Percentiles rank a stretch among this genome's conserved stretches.
Conservation (phyloP, 2,329 filamentous ascomycete species). For the Passalora sequoiae region DNA sequence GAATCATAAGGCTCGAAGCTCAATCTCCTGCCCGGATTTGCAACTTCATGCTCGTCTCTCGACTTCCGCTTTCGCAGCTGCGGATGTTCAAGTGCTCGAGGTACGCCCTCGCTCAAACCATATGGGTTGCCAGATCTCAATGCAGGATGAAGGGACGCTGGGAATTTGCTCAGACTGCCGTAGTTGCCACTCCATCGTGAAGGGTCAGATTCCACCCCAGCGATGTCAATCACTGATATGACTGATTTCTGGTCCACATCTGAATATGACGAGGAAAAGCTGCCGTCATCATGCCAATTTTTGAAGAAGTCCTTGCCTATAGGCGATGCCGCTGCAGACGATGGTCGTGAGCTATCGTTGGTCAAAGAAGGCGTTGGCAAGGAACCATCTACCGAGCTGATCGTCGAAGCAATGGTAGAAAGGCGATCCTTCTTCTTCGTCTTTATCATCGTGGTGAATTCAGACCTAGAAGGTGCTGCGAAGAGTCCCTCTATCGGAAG, state of each 20-base stretch:
- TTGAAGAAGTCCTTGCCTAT: not conserved
- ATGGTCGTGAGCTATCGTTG: not conserved
- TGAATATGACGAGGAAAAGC: not conserved
- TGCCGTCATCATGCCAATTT: not conserved
- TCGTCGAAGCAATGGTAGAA: not conserved
- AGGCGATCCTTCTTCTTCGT: not conserved
- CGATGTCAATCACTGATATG: not conserved
- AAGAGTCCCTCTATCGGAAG: constrained; percentile 28
- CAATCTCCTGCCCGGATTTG: not conserved
- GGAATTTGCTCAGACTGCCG: too few species aligned
- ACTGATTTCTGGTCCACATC: not conserved
- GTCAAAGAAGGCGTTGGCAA: not conserved
- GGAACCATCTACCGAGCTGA: not conserved
- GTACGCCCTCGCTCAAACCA: not conserved
- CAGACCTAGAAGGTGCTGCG: constrained; percentile 8
- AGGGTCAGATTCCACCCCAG: not conserved
- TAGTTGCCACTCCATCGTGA: not conserved
- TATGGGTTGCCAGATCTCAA: not conserved
- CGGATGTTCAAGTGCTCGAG: not conserved
- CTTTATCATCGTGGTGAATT: not conserved
- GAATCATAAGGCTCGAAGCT: constrained; percentile 13
- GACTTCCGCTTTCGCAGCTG: not conserved
- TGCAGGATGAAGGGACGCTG: not conserved
- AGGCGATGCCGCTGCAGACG: not conserved
- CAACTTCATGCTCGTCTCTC: not conserved